phyloP scores from a whole-genome alignment of 2,329 filamentous ascomycete species.

The Colletotrichum sp. region DNA sequence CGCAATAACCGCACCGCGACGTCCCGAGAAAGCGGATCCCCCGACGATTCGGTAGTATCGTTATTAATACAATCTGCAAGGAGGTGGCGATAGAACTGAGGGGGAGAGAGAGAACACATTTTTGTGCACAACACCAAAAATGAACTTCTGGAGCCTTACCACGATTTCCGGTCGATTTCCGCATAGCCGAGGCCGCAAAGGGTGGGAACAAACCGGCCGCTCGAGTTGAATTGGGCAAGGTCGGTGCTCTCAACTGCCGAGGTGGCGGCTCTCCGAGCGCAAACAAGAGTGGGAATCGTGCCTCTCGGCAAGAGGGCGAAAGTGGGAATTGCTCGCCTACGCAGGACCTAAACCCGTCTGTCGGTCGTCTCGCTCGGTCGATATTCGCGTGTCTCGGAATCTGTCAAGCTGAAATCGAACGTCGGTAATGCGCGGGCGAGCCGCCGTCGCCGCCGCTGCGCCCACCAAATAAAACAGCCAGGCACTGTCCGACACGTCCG shows the following conservation, averaged over 20 bases:
- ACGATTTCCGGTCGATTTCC: background rate
- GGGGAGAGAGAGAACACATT: background rate
- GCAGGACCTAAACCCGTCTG: background rate
- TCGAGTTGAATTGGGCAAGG: background rate
- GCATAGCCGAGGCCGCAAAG: background rate
- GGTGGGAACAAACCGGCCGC: background rate
- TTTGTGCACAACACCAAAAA: background rate
- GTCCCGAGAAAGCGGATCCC: slow-evolving; percentile 12
- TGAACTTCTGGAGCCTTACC: background rate
- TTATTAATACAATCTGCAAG: slow-evolving; percentile 1
- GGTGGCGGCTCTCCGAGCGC: background rate
- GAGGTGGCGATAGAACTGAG: background rate
- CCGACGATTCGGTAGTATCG: slow-evolving; percentile 7
- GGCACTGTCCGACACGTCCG: slow-evolving; percentile 4
- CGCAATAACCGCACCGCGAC: background rate
- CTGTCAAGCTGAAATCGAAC: background rate
- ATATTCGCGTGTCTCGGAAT: background rate
- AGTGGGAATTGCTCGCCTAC: background rate
- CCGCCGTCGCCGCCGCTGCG: background rate
- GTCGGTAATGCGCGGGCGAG: background rate
- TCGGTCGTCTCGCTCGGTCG: background rate
- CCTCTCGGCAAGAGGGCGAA: background rate
- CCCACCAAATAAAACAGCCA: background rate
- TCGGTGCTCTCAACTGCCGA: background rate
- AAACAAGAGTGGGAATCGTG: background rate